A percentile compares a stretch with the other conserved stretches of the same genome.
Conservation (phyloP, 2,329 filamentous ascomycete genomes). For the Xylaria multiplex region DNA sequence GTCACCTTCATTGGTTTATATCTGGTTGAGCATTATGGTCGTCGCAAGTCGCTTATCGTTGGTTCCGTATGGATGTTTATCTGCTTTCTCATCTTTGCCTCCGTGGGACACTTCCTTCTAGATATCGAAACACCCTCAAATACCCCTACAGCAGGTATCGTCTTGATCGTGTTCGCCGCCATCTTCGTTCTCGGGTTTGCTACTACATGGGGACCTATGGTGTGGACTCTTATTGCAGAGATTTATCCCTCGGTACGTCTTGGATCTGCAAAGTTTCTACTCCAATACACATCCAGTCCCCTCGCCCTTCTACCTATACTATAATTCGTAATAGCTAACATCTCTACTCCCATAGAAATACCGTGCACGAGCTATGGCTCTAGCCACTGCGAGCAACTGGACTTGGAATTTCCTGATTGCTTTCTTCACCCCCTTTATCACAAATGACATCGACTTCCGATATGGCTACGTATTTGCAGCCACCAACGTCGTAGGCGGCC, state of each 20-base stretch:
- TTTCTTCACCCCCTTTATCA: constrained; percentile 86
- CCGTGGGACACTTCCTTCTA: constrained; percentile 61
- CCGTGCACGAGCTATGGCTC: constrained; percentile 68
- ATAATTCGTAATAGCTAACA: neutral
- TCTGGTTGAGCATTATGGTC: constrained; percentile 74
- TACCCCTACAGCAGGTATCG: constrained; percentile 61
- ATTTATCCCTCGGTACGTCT: constrained; percentile 13
- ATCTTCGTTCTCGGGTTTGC: constrained; percentile 74
- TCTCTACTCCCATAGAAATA: constrained; percentile 53
- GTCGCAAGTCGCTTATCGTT: constrained; percentile 69
- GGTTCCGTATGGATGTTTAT: constrained; percentile 70
- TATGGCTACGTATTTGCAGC: constrained; percentile 82
- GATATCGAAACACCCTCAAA: constrained; percentile 49
- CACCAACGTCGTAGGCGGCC: constrained; percentile 71
- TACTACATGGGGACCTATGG: constrained; percentile 73
- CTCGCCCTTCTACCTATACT: neutral
- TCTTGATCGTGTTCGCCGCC: constrained; percentile 71
- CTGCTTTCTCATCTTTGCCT: constrained; percentile 69
- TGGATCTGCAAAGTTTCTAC: neutral
- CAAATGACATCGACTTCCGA: constrained; percentile 73
- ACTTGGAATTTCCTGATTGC: constrained; percentile 78
- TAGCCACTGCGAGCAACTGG: constrained; percentile 72
- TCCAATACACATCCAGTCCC: too few relatives aligned
- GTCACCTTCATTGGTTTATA: constrained; percentile 76
- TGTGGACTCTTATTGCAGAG: constrained; percentile 66